These are phyloP conservation scores for Centrapalus pauciflorus DNA, from an alignment of 129 eudicot genomes.

Conservation along the genomic window DNA sequence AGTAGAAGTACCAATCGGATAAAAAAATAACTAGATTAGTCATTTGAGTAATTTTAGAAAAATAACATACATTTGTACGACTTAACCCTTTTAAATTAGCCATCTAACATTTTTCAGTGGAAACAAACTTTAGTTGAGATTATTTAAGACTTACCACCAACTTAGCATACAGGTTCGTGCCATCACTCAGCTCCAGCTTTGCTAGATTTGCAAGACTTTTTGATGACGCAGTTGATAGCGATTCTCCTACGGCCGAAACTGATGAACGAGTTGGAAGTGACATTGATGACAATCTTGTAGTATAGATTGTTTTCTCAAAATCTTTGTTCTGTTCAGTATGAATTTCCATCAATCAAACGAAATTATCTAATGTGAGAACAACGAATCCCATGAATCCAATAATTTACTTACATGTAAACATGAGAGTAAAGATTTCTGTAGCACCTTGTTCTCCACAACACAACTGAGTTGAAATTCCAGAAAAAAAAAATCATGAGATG, in stretches of 20 bases:
- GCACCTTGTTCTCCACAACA: constrained; percentile 99
- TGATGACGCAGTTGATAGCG: constrained; percentile 17
- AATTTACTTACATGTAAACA: constrained; percentile 58
- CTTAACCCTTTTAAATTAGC: too few species aligned
- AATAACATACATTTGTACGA: too few species aligned
- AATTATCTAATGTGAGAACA: neutral
- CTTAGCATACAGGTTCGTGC: constrained; percentile 68
- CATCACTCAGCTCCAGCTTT: constrained; percentile 75
- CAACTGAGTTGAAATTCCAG: constrained; percentile 42
- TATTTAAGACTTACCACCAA: constrained; percentile 66
- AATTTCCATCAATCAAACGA: constrained; percentile 5
- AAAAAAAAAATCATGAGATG: constrained; percentile 18
- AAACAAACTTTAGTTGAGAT: neutral
- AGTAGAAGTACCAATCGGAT: too few species aligned
- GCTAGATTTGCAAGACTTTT: constrained; percentile 46
- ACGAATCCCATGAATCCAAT: neutral
- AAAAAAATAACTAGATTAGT: too few species aligned
- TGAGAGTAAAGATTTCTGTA: constrained; percentile 64
- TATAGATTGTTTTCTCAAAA: constrained; percentile 52
- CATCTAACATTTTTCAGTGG: neutral
- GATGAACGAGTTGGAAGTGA: constrained; percentile 46
- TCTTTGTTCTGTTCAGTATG: constrained; percentile 46
- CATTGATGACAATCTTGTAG: constrained; percentile 69
- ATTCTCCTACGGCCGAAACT: constrained; percentile 21
- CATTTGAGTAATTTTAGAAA: too few species aligned